Conservation (phyloP, 208 protist species). For the Naegleria lovaniensis region DNA sequence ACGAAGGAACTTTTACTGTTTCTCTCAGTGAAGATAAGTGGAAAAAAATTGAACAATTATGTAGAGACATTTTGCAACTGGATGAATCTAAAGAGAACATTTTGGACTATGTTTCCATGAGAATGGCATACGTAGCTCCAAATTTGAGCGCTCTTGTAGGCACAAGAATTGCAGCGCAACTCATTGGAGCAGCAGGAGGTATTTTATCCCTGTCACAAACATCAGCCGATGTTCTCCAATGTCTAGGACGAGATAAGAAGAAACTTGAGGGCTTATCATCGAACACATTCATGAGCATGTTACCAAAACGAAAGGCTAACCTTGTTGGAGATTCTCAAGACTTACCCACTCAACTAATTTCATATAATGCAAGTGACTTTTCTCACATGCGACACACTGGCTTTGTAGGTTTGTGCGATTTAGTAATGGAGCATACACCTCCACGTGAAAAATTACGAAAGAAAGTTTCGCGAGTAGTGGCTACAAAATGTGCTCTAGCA, state of each 20-base stretch:
- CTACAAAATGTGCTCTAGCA: background rate
- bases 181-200: slow-evolving; percentile 67
- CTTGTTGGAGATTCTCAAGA: background rate
- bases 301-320: background rate
- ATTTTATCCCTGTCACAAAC: background rate
- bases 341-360: background rate
- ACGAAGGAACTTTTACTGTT: background rate
- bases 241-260: background rate
- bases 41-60: background rate
- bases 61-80: background rate
- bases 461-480: background rate
- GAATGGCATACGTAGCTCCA: slow-evolving; percentile 79
- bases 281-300: background rate
- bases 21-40: background rate
- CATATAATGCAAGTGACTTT: background rate
- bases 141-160: slow-evolving; percentile 79
- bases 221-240: background rate
- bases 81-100: background rate
- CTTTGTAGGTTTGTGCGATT: slow-evolving; percentile 2
- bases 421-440: background rate
- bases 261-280: background rate
- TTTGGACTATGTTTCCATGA: background rate
- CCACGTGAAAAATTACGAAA: background rate
- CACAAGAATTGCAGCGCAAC: slow-evolving; percentile 75
- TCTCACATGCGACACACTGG: background rate